Conservation (phyloP, 1,284 basidiomycete genomes). For the Cystobasidiaceae sp. region DNA sequence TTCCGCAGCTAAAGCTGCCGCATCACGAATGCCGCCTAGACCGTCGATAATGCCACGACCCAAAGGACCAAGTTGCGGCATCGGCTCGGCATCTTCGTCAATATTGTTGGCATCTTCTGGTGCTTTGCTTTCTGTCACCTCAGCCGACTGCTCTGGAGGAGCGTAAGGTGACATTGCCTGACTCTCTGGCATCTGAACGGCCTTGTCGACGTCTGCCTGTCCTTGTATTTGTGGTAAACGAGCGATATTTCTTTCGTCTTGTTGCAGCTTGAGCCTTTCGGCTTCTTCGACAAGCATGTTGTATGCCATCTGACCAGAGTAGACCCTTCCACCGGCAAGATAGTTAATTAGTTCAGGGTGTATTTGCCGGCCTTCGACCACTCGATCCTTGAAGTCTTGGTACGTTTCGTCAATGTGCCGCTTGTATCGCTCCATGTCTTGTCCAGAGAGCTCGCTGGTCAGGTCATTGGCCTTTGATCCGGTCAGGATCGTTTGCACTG, state of each 20-base stretch:
- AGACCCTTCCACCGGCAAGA: conserved; percentile 50
- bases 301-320: conserved; percentile 49
- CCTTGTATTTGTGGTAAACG: too few species aligned
- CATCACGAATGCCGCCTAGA: conserved; percentile 49
- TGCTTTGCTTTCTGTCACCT: background rate
- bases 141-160: conserved; percentile 7
- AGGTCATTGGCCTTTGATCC: conserved; percentile 46
- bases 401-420: conserved; percentile 48
- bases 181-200: conserved; percentile 31
- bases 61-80: conserved; percentile 37
- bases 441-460: conserved; percentile 44
- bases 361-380: conserved; percentile 47
- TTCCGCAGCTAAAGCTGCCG: conserved; percentile 45
- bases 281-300: conserved; percentile 39
- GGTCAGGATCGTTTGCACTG: conserved; percentile 48
- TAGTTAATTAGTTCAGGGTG: conserved; percentile 45
- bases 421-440: conserved; percentile 43
- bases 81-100: background rate
- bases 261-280: background rate
- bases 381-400: conserved; percentile 42
- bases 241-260: background rate
- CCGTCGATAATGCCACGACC: conserved; percentile 48
- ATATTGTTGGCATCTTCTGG: background rate
- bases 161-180: conserved; percentile 40
- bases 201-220: background rate